A percentile compares a stretch with the other conserved stretches of the same genome.
Conservation (phyloP, 2,329 filamentous ascomycete species). For the Chaetomium globosum region DNA sequence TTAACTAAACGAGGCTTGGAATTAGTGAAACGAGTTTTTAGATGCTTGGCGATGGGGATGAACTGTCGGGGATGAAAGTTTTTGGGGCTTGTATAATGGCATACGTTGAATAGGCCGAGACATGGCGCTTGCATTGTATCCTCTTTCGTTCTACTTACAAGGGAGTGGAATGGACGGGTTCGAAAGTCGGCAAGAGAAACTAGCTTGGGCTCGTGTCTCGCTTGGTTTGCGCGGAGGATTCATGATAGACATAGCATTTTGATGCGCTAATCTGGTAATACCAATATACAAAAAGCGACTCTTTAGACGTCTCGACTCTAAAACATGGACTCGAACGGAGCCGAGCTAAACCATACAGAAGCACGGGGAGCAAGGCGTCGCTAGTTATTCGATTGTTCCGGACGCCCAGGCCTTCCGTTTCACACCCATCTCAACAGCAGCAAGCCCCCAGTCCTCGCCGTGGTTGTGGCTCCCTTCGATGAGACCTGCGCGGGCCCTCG, state of each 20-base stretch:
- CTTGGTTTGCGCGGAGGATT: conserved; percentile 32
- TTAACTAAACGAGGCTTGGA: conserved; percentile 40
- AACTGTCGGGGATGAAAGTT: background rate
- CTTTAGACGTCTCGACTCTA: background rate
- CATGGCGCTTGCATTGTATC: conserved; percentile 19
- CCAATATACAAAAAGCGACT: conserved; percentile 27
- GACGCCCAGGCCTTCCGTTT: conserved; percentile 84
- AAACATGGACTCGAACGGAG: background rate
- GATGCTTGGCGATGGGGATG: conserved; percentile 1
- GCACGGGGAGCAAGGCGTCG: background rate
- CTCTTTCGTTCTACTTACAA: conserved; percentile 8
- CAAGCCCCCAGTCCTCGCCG: conserved; percentile 92
- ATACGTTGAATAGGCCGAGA: conserved; percentile 14
- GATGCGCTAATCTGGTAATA: conserved; percentile 39
- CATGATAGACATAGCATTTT: conserved; percentile 39
- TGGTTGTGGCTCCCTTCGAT: conserved; percentile 77
- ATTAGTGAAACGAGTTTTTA: background rate
- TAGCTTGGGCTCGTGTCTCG: conserved; percentile 12
- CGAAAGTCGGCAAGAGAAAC: background rate
- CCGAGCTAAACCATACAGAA: background rate
- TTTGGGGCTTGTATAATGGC: conserved; percentile 2
- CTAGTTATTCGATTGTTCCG: conserved; percentile 61
- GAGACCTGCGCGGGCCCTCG: conserved; percentile 78
- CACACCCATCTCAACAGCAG: conserved; percentile 88
- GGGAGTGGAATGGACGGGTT: background rate